Evolutionary conservation across 768 basidiomycete genomes (phyloP).

Genomic region (Boletus reticuloceps): DNA sequence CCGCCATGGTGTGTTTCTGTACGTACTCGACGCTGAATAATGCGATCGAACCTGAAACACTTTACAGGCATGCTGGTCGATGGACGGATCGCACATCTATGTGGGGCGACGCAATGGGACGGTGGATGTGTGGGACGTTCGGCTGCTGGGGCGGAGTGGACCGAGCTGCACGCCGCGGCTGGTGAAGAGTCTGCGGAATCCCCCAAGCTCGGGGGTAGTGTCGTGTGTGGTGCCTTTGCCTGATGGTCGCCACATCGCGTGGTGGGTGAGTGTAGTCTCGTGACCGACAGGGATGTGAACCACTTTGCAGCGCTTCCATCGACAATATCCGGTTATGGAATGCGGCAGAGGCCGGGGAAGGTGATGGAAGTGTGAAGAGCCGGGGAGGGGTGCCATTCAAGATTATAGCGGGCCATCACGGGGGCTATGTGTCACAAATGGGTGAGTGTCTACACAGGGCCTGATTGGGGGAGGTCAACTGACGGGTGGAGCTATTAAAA

Average conservation of each 20-base stretch:
- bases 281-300: conserved; percentile 17
- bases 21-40: conserved; percentile 27
- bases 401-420: conserved; percentile 94
- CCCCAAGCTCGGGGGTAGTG: conserved; percentile 84
- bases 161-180: conserved; percentile 67
- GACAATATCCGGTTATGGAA: conserved; percentile 97
- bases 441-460: conserved; percentile 50
- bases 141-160: conserved; percentile 67
- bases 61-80: conserved; percentile 89
- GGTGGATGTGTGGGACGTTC: conserved; percentile 93
- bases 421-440: conserved; percentile 91
- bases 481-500: conserved; percentile 11
- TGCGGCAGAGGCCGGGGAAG: conserved; percentile 70
- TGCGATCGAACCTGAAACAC: background rate
- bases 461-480: conserved; percentile 20
- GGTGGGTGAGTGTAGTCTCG: conserved; percentile 48
- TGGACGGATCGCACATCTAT: conserved; percentile 83
- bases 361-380: conserved; percentile 57
- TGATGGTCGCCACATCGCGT: conserved; percentile 87
- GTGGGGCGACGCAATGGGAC: conserved; percentile 89
- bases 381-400: conserved; percentile 84
- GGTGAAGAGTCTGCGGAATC: conserved; percentile 82
- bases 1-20: conserved; percentile 97
- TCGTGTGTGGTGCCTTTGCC: conserved; percentile 91
- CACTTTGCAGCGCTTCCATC: conserved; percentile 66